Percentiles rank a stretch among this genome's conserved stretches.
Conservation (phyloP, 306 rosid species). For the Luffa acutangula region DNA sequence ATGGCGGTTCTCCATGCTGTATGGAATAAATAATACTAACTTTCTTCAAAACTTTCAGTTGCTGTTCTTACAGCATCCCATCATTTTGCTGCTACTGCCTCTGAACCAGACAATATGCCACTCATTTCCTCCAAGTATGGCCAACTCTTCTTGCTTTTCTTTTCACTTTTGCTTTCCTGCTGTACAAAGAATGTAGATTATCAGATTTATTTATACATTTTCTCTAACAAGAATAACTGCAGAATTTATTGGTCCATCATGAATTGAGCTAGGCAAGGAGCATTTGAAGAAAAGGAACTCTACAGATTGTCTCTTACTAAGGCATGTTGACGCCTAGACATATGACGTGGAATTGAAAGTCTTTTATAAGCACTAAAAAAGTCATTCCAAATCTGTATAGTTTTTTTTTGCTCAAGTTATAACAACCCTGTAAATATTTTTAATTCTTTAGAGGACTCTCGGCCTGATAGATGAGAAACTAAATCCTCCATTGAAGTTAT, state of each 20-base stretch:
- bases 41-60: neutral
- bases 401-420: neutral
- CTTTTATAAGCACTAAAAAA: no score
- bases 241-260: neutral
- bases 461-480: neutral
- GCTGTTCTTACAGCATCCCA: neutral
- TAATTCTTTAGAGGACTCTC: neutral
- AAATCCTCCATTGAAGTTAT: neutral
- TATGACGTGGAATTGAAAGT: neutral
- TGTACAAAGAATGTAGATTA: neutral
- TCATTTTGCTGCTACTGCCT: conserved; percentile 48
- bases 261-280: neutral
- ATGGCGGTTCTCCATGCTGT: neutral
- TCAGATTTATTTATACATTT: neutral
- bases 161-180: conserved; percentile 62
- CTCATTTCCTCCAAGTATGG: conserved; percentile 58
- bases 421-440: neutral
- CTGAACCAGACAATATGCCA: conserved; percentile 35
- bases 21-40: neutral
- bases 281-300: neutral
- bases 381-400: no score
- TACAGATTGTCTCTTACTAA: neutral
- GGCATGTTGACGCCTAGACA: neutral
- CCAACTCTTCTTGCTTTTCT: conserved; percentile 46
- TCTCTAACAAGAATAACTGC: neutral